These are phyloP conservation scores for Fagus crenata DNA, from an alignment of 306 rosid species.

Conservation along the genomic window DNA sequence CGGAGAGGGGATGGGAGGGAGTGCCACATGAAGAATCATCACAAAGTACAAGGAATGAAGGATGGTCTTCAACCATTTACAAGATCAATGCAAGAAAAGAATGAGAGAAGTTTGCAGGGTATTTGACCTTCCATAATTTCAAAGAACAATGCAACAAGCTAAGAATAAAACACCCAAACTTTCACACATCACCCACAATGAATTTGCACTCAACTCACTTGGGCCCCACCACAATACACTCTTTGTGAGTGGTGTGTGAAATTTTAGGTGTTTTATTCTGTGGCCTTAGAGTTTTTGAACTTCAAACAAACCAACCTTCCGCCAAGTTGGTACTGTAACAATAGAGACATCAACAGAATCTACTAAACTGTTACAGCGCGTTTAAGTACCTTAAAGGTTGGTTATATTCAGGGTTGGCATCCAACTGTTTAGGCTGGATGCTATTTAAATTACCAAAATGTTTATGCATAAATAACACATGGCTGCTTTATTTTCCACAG, in stretches of 20 bases:
- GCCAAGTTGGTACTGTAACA: neutral
- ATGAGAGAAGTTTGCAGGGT: neutral
- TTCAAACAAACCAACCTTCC: too few relatives aligned
- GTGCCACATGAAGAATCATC: neutral
- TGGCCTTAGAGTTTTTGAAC: too few relatives aligned
- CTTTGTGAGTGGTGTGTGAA: too few relatives aligned
- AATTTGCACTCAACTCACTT: too few relatives aligned
- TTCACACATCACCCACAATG: too few relatives aligned
- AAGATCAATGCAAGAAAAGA: too few relatives aligned
- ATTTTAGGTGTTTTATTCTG: too few relatives aligned
- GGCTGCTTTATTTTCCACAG: neutral
- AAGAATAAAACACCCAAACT: too few relatives aligned
- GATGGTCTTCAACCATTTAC: neutral
- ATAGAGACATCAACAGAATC: neutral
- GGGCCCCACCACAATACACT: too few relatives aligned
- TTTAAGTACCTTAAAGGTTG: neutral
- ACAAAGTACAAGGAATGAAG: neutral
- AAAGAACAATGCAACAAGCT: too few relatives aligned
- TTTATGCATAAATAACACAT: neutral
- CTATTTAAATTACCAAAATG: neutral
- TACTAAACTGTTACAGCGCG: neutral
- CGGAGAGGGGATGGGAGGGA: too few relatives aligned
- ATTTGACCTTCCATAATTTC: neutral
- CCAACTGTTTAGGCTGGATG: neutral
- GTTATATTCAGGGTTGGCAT: neutral